Evolutionary conservation across 441 rosid species (phyloP).

Genomic region (Erodium trifolium): DNA sequence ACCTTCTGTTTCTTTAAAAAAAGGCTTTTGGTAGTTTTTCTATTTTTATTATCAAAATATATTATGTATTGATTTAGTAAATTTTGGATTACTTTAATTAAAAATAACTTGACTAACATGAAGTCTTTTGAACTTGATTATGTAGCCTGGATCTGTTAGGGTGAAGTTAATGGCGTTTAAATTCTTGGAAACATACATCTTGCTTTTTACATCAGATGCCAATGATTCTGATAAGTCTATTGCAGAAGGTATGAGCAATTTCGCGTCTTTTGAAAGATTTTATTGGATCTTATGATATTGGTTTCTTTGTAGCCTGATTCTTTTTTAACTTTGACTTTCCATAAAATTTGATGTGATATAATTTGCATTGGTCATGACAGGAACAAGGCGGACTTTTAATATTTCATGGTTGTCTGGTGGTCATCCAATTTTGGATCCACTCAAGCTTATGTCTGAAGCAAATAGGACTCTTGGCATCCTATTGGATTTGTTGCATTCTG

Average conservation of each 20-base stretch:
- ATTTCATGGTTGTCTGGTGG: slow-evolving; percentile 72
- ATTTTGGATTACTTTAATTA: neutral
- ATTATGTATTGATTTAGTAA: neutral
- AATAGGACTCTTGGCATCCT: slow-evolving; percentile 49
- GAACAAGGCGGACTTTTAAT: slow-evolving; percentile 54
- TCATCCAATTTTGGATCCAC: slow-evolving; percentile 70
- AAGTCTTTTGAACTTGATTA: slow-evolving; percentile 20
- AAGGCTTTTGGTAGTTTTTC: neutral
- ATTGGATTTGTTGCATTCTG: slow-evolving; percentile 56
- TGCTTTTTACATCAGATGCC: slow-evolving; percentile 71
- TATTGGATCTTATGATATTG: slow-evolving; percentile 4
- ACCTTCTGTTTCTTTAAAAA: neutral
- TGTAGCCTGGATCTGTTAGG: slow-evolving; percentile 78
- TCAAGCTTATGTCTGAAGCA: slow-evolving; percentile 62
- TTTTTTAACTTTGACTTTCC: neutral
- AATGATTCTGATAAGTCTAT: slow-evolving; percentile 46
- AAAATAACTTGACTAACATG: slow-evolving; percentile 22
- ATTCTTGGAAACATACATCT: slow-evolving; percentile 76
- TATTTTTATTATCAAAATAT: neutral
- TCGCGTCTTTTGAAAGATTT: slow-evolving; percentile 14
- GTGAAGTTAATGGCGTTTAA: slow-evolving; percentile 74
- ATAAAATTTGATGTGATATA: slow-evolving; percentile 2
- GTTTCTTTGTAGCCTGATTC: neutral
- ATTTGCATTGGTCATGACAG: slow-evolving; percentile 34
- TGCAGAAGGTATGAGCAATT: slow-evolving; percentile 53